These are phyloP conservation scores for Saccharomyces mikatae DNA, from an alignment of 805 yeast genomes.

Conservation along the genomic window DNA sequence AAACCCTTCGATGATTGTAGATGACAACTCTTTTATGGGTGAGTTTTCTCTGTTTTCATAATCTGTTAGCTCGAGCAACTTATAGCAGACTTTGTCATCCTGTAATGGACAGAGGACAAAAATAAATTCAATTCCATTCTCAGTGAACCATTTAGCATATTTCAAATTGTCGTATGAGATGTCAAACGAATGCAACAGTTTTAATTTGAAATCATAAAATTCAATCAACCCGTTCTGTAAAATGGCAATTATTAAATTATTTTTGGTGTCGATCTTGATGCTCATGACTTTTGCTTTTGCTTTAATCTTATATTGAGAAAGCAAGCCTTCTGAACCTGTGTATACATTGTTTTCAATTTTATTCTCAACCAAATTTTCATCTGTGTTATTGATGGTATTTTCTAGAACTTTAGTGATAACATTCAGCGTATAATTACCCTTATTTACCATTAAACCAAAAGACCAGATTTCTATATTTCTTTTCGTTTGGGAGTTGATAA, in stretches of 20 bases:
- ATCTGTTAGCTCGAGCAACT: slow-evolving; percentile 17
- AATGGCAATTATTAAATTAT: slow-evolving; percentile 14
- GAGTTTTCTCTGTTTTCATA: slow-evolving; percentile 4
- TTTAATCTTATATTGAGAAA: slow-evolving; percentile 9
- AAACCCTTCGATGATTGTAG: slow-evolving; percentile 21
- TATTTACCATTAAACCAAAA: slow-evolving; percentile 18
- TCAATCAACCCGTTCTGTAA: slow-evolving; percentile 26
- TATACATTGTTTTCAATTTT: slow-evolving; percentile 2
- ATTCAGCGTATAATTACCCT: slow-evolving; percentile 13
- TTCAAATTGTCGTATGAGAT: slow-evolving; percentile 18
- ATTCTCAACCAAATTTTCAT: slow-evolving; percentile 9
- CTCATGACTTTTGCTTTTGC: slow-evolving; percentile 13
- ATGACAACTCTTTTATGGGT: slow-evolving; percentile 19
- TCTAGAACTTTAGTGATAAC: slow-evolving; percentile 10
- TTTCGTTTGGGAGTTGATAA: slow-evolving; percentile 5
- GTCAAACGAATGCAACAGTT: slow-evolving; percentile 16
- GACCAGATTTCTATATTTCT: slow-evolving; percentile 18
- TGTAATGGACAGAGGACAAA: slow-evolving; percentile 18
- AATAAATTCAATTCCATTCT: slow-evolving; percentile 10
- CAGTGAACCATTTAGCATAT: slow-evolving; percentile 18
- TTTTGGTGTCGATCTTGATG: slow-evolving; percentile 12
- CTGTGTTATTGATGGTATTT: slow-evolving; percentile 1
- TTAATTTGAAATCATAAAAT: slow-evolving; percentile 20
- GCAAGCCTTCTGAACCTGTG: slow-evolving; percentile 10
- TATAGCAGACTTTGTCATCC: slow-evolving; percentile 17